Percentiles rank a stretch among this genome's conserved stretches.
phyloP scores from a whole-genome alignment of 768 basidiomycete genomes.

The Phylloporus sp. region DNA sequence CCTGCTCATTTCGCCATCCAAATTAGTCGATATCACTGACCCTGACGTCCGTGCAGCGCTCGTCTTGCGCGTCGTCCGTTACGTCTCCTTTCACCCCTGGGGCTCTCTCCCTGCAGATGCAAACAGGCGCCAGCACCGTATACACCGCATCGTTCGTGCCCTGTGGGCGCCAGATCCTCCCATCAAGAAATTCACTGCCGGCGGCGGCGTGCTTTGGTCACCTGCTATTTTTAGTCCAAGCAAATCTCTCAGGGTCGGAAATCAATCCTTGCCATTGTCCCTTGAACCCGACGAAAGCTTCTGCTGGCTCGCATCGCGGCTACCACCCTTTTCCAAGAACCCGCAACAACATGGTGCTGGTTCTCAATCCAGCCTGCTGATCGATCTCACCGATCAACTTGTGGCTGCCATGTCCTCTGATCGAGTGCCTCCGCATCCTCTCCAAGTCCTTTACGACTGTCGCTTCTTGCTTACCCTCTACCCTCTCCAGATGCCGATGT shows the following conservation, averaged over 20 bases:
- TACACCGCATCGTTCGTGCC: constrained; percentile 43
- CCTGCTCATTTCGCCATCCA: constrained; percentile 39
- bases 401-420: constrained; percentile 13
- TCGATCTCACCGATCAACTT: constrained; percentile 41
- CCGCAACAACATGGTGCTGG: constrained; percentile 23
- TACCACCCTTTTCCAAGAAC: constrained; percentile 41
- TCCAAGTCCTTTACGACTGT: constrained; percentile 55
- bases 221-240: constrained; percentile 40
- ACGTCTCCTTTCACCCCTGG: constrained; percentile 72
- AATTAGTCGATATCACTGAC: constrained; percentile 33
- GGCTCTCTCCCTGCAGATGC: constrained; percentile 62
- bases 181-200: constrained; percentile 43
- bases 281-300: constrained; percentile 23
- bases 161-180: constrained; percentile 41
- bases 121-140: constrained; percentile 42
- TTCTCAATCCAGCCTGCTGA: constrained; percentile 25
- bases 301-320: constrained; percentile 62
- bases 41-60: constrained; percentile 36
- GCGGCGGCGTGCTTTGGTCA: constrained; percentile 60
- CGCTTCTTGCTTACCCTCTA: constrained; percentile 56
- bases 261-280: constrained; percentile 10
- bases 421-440: background rate
- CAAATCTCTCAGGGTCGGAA: constrained; percentile 17
- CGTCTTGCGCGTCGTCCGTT: constrained; percentile 57
- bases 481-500: constrained; percentile 38